Conservation (phyloP, 2,329 filamentous ascomycete species). For the Epichloe brachyelytri region DNA sequence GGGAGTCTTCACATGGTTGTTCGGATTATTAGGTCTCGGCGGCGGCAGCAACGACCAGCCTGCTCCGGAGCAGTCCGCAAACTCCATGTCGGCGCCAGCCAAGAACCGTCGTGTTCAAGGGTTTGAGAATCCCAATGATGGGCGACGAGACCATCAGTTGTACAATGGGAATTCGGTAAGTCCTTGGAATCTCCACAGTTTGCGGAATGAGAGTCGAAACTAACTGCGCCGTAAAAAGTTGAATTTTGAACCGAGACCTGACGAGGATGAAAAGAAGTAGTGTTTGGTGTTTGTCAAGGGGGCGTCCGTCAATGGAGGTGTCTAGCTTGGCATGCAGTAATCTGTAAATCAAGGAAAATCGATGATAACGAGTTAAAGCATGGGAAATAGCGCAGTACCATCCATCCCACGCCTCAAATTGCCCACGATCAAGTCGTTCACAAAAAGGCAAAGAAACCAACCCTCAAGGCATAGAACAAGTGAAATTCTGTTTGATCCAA, state of each 20-base stretch:
- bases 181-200: too few relatives aligned
- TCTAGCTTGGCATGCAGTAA: not conserved
- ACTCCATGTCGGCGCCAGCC: conserved; percentile 9
- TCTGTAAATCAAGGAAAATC: not conserved
- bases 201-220: not conserved
- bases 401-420: too few relatives aligned
- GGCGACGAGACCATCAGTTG: conserved; percentile 51
- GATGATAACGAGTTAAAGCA: too few relatives aligned
- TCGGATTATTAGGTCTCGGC: conserved; percentile 18
- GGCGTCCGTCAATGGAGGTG: not conserved
- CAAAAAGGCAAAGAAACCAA: too few relatives aligned
- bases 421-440: too few relatives aligned
- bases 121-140: conserved; percentile 35
- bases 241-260: conserved; percentile 54
- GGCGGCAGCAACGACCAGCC: not conserved
- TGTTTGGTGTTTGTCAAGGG: not conserved
- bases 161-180: conserved; percentile 87
- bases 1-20: conserved; percentile 23
- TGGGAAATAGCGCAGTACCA: too few relatives aligned
- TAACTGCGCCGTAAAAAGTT: conserved; percentile 28
- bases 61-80: not conserved
- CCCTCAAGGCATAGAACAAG: too few relatives aligned
- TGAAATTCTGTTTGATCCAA: not conserved
- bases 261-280: conserved; percentile 31
- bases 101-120: conserved; percentile 14